Percentiles rank a stretch among this genome's conserved stretches.
Evolutionary conservation across 805 yeast genomes (phyloP).

Genomic region (Monosporozyma servazzii): DNA sequence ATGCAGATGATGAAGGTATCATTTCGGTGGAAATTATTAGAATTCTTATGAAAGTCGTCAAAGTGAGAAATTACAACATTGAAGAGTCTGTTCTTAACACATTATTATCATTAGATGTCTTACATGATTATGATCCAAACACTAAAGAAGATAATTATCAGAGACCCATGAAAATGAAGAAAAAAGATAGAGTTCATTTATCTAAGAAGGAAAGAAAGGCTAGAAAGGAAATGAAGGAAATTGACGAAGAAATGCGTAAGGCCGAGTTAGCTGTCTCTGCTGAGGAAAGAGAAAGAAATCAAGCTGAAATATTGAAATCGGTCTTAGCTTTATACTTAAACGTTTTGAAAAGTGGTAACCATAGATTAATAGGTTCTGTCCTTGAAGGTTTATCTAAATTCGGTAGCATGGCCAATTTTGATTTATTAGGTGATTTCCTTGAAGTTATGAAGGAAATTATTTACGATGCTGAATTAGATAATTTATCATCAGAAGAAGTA

Average conservation of each 20-base stretch:
- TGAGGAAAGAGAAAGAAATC: constrained; percentile 78
- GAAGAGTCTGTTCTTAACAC: constrained; percentile 76
- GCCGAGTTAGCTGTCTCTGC: constrained; percentile 85
- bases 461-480: constrained; percentile 40
- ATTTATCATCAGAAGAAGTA: constrained; percentile 39
- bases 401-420: constrained; percentile 89
- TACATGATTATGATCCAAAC: constrained; percentile 67
- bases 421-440: constrained; percentile 83
- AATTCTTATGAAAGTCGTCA: constrained; percentile 58
- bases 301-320: constrained; percentile 71
- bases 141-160: constrained; percentile 36
- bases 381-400: constrained; percentile 85
- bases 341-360: constrained; percentile 54
- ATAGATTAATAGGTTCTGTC: constrained; percentile 71
- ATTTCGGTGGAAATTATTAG: constrained; percentile 67
- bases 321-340: constrained; percentile 69
- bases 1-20: constrained; percentile 76
- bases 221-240: constrained; percentile 74
- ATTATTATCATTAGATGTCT: constrained; percentile 54
- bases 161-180: constrained; percentile 44
- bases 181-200: constrained; percentile 83
- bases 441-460: constrained; percentile 82
- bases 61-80: constrained; percentile 64
- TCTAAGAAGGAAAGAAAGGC: constrained; percentile 85
- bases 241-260: constrained; percentile 78